These are phyloP conservation scores for Yamadazyma blattariae DNA, from an alignment of 1,139 yeast genomes.

Conservation along the genomic window DNA sequence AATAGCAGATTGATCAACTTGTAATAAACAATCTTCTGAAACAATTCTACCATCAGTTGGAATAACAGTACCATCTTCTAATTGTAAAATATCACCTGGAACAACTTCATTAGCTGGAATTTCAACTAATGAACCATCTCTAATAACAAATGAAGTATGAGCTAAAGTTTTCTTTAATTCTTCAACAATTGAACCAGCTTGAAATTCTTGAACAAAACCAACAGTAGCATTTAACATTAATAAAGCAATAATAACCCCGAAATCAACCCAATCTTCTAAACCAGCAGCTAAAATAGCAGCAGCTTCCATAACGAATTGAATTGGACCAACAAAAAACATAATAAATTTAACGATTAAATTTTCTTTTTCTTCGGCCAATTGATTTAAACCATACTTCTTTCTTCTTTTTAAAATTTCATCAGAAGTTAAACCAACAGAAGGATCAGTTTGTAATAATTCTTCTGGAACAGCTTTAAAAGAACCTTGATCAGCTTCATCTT, in stretches of 20 bases:
- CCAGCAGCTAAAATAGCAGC: conserved; percentile 98
- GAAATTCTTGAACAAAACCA: conserved; percentile 97
- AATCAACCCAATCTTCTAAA: conserved; percentile 98
- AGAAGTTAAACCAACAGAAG: conserved; percentile 70
- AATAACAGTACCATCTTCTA: conserved; percentile 92
- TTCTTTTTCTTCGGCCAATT: conserved; percentile 92
- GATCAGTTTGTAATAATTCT: conserved; percentile 85
- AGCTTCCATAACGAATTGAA: conserved; percentile 99
- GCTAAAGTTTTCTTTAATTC: conserved; percentile 92
- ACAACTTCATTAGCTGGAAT: conserved; percentile 79
- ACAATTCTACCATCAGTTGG: conserved; percentile 96
- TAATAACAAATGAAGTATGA: conserved; percentile 80
- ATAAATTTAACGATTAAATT: conserved; percentile 79
- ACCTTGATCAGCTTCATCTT: conserved; percentile 49
- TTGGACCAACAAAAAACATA: conserved; percentile 96
- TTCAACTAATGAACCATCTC: conserved; percentile 78
- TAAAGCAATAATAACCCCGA: conserved; percentile 94
- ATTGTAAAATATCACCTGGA: conserved; percentile 89
- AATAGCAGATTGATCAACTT: conserved; percentile 96
- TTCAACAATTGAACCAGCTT: conserved; percentile 95
- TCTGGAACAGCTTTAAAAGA: conserved; percentile 78
- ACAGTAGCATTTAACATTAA: conserved; percentile 86
- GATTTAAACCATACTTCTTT: conserved; percentile 91
- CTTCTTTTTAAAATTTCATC: conserved; percentile 86
- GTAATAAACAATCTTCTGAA: conserved; percentile 84